Evolutionary conservation across 306 rosid genomes (phyloP).

Genomic region (Rosa lucieae): DNA sequence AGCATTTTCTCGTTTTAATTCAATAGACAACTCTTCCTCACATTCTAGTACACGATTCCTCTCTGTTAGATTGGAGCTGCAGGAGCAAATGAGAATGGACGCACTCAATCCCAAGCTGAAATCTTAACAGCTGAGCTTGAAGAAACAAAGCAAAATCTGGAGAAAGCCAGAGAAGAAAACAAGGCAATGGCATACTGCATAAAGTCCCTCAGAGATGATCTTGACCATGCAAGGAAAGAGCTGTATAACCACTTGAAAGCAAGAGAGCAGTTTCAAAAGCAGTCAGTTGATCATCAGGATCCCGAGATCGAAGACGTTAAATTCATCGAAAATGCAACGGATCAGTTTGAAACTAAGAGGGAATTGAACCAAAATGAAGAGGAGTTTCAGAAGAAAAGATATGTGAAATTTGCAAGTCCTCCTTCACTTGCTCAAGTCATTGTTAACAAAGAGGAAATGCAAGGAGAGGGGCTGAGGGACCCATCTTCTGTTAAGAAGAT

Average conservation of each 20-base stretch:
- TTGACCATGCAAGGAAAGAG: conserved; percentile 60
- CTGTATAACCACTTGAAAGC: conserved; percentile 50
- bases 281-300: conserved; percentile 22
- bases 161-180: conserved; percentile 68
- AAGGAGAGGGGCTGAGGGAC: conserved; percentile 17
- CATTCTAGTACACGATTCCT: background rate
- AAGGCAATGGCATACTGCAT: conserved; percentile 41
- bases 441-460: conserved; percentile 33
- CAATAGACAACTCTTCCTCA: background rate
- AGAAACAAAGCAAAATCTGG: conserved; percentile 56
- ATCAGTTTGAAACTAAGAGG: conserved; percentile 28
- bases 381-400: conserved; percentile 49
- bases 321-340: conserved; percentile 48
- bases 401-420: conserved; percentile 83
- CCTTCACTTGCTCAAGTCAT: conserved; percentile 55
- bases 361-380: conserved; percentile 27
- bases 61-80: conserved; percentile 41
- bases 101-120: conserved; percentile 37
- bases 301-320: conserved; percentile 65
- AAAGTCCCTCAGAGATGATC: conserved; percentile 62
- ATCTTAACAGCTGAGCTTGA: conserved; percentile 55
- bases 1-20: background rate
- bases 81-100: conserved; percentile 37
- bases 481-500: conserved; percentile 45
- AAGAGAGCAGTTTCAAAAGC: conserved; percentile 38